A percentile compares a stretch with the other conserved stretches of the same genome.
phyloP scores from a whole-genome alignment of 2,329 filamentous ascomycete species.

The Exophiala oligosperma region DNA sequence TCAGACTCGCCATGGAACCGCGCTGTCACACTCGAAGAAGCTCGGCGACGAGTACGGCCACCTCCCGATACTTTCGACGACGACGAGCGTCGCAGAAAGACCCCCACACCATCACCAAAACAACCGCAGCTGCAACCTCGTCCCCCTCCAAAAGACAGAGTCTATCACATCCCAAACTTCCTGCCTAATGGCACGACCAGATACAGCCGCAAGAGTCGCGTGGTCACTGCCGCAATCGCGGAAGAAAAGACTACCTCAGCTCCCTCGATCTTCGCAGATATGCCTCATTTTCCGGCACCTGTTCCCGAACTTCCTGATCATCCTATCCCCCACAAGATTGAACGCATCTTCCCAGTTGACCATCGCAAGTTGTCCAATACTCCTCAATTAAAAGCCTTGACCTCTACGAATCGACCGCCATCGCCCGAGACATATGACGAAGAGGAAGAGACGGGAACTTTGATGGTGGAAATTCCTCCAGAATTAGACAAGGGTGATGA shows the following conservation, averaged over 20 bases:
- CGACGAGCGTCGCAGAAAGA: too few relatives aligned
- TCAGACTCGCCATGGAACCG: constrained; percentile 16
- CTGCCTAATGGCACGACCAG: constrained; percentile 3
- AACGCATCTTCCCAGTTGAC: not conserved
- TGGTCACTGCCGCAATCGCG: not conserved
- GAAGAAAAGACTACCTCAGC: not conserved
- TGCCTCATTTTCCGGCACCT: constrained; percentile 12
- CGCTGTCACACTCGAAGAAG: constrained; percentile 3
- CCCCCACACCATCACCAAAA: too few relatives aligned
- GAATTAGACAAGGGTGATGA: not conserved
- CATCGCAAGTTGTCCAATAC: not conserved
- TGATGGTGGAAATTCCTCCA: not conserved
- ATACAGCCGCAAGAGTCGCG: not conserved
- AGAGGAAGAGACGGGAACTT: too few relatives aligned
- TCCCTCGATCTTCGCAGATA: constrained; percentile 4
- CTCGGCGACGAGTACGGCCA: not conserved
- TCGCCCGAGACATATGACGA: not conserved
- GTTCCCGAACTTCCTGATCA: not conserved
- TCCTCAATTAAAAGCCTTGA: not conserved
- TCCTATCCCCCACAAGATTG: not conserved
- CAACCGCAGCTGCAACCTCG: not conserved
- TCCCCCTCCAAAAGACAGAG: not conserved
- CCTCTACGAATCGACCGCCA: not conserved
- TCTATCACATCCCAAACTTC: constrained; percentile 13
- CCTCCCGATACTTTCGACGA: too few relatives aligned